These are phyloP conservation scores for Suillus tomentosus DNA, from an alignment of 768 basidiomycete species.

Conservation along the genomic window DNA sequence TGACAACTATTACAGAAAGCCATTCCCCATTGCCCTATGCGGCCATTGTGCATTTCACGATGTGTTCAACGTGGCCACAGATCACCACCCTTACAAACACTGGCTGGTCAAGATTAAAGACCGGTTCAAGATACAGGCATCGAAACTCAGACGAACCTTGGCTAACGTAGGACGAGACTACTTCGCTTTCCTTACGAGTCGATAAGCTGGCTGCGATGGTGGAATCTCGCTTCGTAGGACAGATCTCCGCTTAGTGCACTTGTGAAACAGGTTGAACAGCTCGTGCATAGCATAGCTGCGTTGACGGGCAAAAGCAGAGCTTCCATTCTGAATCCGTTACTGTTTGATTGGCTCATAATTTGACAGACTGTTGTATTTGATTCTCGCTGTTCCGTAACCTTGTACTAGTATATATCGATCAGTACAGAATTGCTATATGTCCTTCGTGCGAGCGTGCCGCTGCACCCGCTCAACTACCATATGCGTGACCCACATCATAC, in stretches of 20 bases:
- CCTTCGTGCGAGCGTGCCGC: background rate
- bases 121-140: background rate
- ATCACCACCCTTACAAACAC: background rate
- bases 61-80: background rate
- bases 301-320: background rate
- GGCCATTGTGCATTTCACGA: no score
- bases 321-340: background rate
- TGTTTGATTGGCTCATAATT: background rate
- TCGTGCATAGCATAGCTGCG: background rate
- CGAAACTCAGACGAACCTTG: background rate
- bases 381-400: background rate
- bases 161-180: background rate
- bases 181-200: background rate
- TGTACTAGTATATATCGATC: background rate
- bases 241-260: background rate
- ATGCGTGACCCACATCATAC: no score
- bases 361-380: background rate
- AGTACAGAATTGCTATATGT: background rate
- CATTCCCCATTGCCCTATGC: no score
- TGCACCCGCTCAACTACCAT: no score
- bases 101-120: slow-evolving; percentile 3
- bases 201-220: background rate
- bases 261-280: background rate
- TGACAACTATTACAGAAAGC: no score
- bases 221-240: slow-evolving; percentile 3